Evolutionary conservation across 169 alveolate genomes (phyloP).

Genomic region (Ichthyophthirius multifiliis): DNA sequence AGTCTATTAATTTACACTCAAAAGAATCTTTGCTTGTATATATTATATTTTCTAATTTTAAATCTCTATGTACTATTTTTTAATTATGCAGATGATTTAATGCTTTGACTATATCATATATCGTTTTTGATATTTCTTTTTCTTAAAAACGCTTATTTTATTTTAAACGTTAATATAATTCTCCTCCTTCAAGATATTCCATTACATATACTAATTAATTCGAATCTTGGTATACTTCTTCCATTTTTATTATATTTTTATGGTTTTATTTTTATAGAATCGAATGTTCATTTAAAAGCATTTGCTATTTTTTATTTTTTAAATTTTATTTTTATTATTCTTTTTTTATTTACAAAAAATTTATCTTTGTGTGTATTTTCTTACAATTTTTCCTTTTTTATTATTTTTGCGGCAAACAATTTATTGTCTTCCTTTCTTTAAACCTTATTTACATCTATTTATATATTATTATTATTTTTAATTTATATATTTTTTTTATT

Average conservation of each 20-base stretch:
- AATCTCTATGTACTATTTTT: constrained; percentile 41
- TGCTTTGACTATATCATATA: constrained; percentile 13
- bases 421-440: constrained; percentile 4
- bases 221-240: constrained; percentile 19
- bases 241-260: constrained; percentile 5
- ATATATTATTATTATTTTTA: neutral
- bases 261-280: constrained; percentile 9
- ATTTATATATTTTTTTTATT: neutral
- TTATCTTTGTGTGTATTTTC: constrained; percentile 16
- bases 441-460: neutral
- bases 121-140: neutral
- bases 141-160: constrained; percentile 17
- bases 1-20: constrained; percentile 25
- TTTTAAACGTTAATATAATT: neutral
- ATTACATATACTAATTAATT: constrained; percentile 14
- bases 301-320: neutral
- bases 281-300: constrained; percentile 18
- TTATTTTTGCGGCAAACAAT: constrained; percentile 26
- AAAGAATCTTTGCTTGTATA: neutral
- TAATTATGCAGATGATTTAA: constrained; percentile 13
- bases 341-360: neutral
- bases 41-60: constrained; percentile 40
- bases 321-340: neutral
- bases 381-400: neutral
- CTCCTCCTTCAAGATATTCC: constrained; percentile 17